Base-by-base conservation (phyloP, 2,329 filamentous ascomycete species). In the Colletotrichum horii region DNA sequence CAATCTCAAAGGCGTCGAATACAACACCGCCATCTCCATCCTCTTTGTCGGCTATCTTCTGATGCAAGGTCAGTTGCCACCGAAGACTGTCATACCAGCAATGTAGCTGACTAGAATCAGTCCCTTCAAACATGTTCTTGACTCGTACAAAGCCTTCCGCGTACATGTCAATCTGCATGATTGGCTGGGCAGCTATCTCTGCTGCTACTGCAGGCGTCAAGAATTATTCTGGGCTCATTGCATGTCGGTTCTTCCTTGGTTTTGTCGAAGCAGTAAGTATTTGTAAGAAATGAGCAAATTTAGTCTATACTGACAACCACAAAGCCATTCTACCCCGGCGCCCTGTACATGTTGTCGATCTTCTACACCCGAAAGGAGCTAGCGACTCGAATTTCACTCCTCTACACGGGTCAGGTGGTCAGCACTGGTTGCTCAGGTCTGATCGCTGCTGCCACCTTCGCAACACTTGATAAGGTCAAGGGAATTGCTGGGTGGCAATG, bases 61-160 rank as follows among this genome's bases (percentile, higher is more conserved):
- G 9, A 84, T 84, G 19, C 86, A 87, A 55, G 82, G 82, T 30
- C 78, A 77, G 74, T 3, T 70, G 4, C 80, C 6, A 78, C 36
- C 19, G 9, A n/a, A 32, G 14, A 19, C 22, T 15, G 11, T 9
- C 4, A 56, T 11, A 26, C 55, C 56, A 12, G 22, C 12, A 0
- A 22, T 7, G 8, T 11, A n/a, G 32, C 8, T 72, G 15, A 61
- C 36, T n/a, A 3, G 6, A 2, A 36, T 6, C 19, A 75, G 68
- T 84, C 14, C 83, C 83, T 2, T 83, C 84, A 66, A 87, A 87
- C 78, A 87, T 88, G 85, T 79, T 88, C 58, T 80, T 88, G 73
- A 86, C 84, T 4, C 83, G 85, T 11, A 81, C 86, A 8, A 82
- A 80, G 38, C 85, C 85, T 3, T 84, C 82, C 14, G 82, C 83